phyloP scores from a whole-genome alignment of 768 basidiomycete species.

The Tulasnella sp. region DNA sequence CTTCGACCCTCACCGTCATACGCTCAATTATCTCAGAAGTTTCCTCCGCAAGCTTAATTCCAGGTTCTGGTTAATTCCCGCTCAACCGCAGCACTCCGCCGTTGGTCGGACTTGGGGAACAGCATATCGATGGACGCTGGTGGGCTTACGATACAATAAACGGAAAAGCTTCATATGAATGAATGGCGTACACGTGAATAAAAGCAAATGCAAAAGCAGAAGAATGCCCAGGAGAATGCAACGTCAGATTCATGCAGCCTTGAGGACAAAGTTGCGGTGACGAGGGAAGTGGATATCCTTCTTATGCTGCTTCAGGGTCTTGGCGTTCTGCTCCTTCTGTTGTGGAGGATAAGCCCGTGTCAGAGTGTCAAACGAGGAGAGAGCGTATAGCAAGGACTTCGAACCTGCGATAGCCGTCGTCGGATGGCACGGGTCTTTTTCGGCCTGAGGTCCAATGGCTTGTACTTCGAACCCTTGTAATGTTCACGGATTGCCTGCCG shows the following conservation, averaged over 20 bases:
- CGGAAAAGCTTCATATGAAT: neutral
- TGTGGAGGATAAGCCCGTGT: slow-evolving; percentile 12
- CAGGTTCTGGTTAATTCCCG: neutral
- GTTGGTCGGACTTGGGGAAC: no score
- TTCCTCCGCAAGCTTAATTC: neutral
- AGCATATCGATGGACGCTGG: neutral
- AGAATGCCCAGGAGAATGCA: neutral
- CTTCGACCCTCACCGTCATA: neutral
- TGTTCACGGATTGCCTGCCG: slow-evolving; percentile 94
- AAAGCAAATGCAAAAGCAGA: neutral
- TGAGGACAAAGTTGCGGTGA: slow-evolving; percentile 85
- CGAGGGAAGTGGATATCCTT: slow-evolving; percentile 88
- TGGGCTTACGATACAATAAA: neutral
- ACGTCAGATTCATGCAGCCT: slow-evolving; percentile 43
- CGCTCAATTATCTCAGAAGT: neutral
- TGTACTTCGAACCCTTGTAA: slow-evolving; percentile 95
- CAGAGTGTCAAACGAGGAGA: neutral
- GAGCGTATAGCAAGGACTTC: slow-evolving; percentile 26
- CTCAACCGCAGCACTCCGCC: no score
- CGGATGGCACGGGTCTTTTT: slow-evolving; percentile 99
- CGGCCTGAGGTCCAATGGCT: slow-evolving; percentile 91
- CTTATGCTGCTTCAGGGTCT: slow-evolving; percentile 91
- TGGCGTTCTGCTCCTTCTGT: slow-evolving; percentile 75
- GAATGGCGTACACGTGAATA: neutral
- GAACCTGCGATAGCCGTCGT: slow-evolving; percentile 81